Evolutionary conservation across 2,329 filamentous ascomycete species (phyloP).

Genomic region (Diaporthe capsici): DNA sequence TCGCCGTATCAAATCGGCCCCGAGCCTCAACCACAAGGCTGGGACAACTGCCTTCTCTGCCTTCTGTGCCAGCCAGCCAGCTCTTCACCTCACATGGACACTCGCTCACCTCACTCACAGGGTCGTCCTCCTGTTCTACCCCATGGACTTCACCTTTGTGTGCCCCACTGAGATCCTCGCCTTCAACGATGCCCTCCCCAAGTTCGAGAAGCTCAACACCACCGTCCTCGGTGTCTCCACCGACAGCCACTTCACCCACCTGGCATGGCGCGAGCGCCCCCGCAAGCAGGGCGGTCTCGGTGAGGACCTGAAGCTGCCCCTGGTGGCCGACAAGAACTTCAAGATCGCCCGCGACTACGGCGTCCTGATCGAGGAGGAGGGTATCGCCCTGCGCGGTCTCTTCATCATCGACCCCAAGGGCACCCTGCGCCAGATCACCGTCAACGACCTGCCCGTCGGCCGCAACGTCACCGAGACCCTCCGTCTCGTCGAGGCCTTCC

Average conservation of each 20-base stretch:
- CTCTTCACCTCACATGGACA: neutral
- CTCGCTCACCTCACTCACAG: slow-evolving; percentile 50
- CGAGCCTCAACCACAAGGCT: neutral
- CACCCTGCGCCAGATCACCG: slow-evolving; percentile 72
- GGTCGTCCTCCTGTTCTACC: slow-evolving; percentile 77
- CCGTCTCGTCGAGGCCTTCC: slow-evolving; percentile 79
- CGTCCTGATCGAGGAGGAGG: slow-evolving; percentile 74
- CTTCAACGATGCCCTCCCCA: slow-evolving; percentile 72
- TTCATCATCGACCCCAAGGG: slow-evolving; percentile 78
- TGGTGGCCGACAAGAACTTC: slow-evolving; percentile 74
- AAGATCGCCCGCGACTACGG: slow-evolving; percentile 73
- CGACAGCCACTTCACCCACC: slow-evolving; percentile 70
- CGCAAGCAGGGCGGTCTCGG: slow-evolving; percentile 75
- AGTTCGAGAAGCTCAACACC: slow-evolving; percentile 72
- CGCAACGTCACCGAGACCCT: slow-evolving; percentile 75
- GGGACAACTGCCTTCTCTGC: neutral
- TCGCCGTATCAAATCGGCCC: neutral
- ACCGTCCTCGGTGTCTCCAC: slow-evolving; percentile 73
- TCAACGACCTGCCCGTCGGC: slow-evolving; percentile 76
- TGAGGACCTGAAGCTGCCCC: slow-evolving; percentile 70
- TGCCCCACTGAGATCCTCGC: slow-evolving; percentile 77
- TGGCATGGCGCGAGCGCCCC: slow-evolving; percentile 71
- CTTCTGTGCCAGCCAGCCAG: neutral
- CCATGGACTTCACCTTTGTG: slow-evolving; percentile 78
- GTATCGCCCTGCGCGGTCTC: slow-evolving; percentile 73